A percentile compares a stretch with the other conserved stretches of the same genome.
Evolutionary conservation across 108 stramenopile genomes (phyloP).

Genomic region (Craspedostauros australis): DNA sequence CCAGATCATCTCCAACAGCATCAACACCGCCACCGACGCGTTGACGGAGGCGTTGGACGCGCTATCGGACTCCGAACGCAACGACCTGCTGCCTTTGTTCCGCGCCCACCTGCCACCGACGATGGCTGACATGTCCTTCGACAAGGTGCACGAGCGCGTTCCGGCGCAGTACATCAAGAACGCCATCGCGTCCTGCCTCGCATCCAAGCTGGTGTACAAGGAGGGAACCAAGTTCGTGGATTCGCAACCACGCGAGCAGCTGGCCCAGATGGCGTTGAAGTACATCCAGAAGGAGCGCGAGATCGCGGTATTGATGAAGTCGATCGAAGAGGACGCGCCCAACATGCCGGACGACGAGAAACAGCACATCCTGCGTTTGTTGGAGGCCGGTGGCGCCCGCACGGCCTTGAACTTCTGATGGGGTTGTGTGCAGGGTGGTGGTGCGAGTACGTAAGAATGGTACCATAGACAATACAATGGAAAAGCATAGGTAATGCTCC

Average conservation of each 20-base stretch:
- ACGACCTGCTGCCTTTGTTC: constrained; percentile 66
- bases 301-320: constrained; percentile 47
- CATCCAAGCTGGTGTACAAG: constrained; percentile 93
- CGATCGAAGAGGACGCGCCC: constrained; percentile 32
- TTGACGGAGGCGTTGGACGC: constrained; percentile 66
- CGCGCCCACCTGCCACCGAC: constrained; percentile 87
- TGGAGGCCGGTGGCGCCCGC: constrained; percentile 81
- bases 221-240: constrained; percentile 94
- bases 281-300: constrained; percentile 82
- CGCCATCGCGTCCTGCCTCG: constrained; percentile 87
- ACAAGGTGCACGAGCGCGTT: constrained; percentile 62
- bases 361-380: constrained; percentile 53
- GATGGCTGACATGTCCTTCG: constrained; percentile 83
- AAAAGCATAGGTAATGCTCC: too few relatives aligned
- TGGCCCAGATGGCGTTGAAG: constrained; percentile 61
- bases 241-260: constrained; percentile 52
- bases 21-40: constrained; percentile 94
- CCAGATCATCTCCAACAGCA: constrained; percentile 84
- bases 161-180: constrained; percentile 92
- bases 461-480: too few relatives aligned
- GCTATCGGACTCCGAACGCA: constrained; percentile 60
- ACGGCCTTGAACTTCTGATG: constrained; percentile 59
- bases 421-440: too few relatives aligned
- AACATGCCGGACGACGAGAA: constrained; percentile 68
- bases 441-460: too few relatives aligned